Evolutionary conservation across 495 filamentous ascomycete genomes (phyloP).

Genomic region (Xylaria castorea): DNA sequence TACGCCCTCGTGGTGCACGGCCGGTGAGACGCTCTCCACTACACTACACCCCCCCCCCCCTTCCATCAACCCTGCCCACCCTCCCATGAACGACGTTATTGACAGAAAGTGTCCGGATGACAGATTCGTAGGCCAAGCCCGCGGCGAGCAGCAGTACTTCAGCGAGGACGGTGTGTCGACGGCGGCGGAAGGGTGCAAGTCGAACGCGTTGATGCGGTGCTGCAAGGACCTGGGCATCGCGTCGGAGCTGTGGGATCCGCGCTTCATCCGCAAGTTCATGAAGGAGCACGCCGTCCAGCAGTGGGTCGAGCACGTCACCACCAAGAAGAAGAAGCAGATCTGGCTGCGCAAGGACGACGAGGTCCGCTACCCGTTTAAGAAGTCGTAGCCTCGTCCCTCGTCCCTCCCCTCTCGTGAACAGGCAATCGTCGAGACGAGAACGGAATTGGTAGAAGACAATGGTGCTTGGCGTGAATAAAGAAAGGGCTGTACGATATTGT

Average conservation of each 20-base stretch:
- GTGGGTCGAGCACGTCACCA: slow-evolving; percentile 70
- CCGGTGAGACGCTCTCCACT: slow-evolving; percentile 62
- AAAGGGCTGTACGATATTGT: slow-evolving; percentile 14
- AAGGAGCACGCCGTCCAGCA: slow-evolving; percentile 69
- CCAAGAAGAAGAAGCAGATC: slow-evolving; percentile 87
- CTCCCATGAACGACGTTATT: not conserved
- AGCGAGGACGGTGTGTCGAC: slow-evolving; percentile 92
- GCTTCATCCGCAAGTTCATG: slow-evolving; percentile 80
- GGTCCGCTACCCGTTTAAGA: slow-evolving; percentile 81
- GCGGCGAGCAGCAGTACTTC: slow-evolving; percentile 96
- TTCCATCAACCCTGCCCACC: not conserved
- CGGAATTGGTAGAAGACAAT: not conserved
- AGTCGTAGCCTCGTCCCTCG: slow-evolving; percentile 57
- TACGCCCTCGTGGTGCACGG: slow-evolving; percentile 92
- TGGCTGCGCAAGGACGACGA: slow-evolving; percentile 86
- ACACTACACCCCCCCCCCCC: not conserved
- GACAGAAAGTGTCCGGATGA: not conserved
- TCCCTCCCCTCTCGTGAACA: no score
- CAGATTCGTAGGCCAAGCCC: slow-evolving; percentile 88
- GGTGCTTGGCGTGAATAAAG: not conserved
- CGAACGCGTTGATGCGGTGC: slow-evolving; percentile 93
- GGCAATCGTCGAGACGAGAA: not conserved
- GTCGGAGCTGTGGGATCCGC: slow-evolving; percentile 94
- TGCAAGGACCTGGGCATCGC: slow-evolving; percentile 98
- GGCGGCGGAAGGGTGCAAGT: slow-evolving; percentile 95